These are phyloP conservation scores for Talaromyces amestolkiae DNA, from an alignment of 2,329 filamentous ascomycete species.

Conservation along the genomic window DNA sequence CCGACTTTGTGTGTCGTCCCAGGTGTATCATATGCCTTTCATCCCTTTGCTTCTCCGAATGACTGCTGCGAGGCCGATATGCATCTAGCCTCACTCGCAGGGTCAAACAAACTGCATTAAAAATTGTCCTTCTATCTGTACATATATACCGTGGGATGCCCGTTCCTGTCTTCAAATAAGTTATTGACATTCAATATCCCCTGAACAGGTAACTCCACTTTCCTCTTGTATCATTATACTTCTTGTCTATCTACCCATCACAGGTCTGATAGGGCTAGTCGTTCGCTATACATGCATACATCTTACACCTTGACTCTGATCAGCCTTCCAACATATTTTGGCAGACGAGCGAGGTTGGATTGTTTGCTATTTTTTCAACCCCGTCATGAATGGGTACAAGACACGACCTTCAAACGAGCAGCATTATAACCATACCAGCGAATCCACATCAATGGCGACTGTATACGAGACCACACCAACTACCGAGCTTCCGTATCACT, in stretches of 20 bases:
- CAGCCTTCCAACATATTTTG: background rate
- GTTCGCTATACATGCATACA: background rate
- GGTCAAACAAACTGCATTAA: constrained; percentile 8
- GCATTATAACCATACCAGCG: constrained; percentile 9
- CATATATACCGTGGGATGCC: background rate
- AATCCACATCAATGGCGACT: constrained; percentile 27
- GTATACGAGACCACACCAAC: constrained; percentile 32
- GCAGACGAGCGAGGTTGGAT: constrained; percentile 3
- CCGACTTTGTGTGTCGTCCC: constrained; percentile 14
- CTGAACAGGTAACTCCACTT: background rate
- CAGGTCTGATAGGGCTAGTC: background rate
- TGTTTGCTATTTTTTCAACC: background rate
- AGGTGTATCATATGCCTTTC: constrained; percentile 1
- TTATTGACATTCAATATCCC: constrained; percentile 7
- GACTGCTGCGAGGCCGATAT: constrained; percentile 6
- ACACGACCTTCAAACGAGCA: constrained; percentile 39
- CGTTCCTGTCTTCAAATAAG: background rate
- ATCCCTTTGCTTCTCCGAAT: constrained; percentile 1
- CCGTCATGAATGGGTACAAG: constrained; percentile 41
- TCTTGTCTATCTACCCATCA: background rate
- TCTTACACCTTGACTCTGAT: background rate
- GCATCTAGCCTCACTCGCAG: constrained; percentile 16
- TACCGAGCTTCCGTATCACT: constrained; percentile 32
- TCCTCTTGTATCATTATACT: background rate
- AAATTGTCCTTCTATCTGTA: constrained; percentile 3